A percentile compares a stretch with the other conserved stretches of the same genome.
Conservation (phyloP, 2,329 filamentous ascomycete genomes). For the Aspergillus transmontanensis region DNA sequence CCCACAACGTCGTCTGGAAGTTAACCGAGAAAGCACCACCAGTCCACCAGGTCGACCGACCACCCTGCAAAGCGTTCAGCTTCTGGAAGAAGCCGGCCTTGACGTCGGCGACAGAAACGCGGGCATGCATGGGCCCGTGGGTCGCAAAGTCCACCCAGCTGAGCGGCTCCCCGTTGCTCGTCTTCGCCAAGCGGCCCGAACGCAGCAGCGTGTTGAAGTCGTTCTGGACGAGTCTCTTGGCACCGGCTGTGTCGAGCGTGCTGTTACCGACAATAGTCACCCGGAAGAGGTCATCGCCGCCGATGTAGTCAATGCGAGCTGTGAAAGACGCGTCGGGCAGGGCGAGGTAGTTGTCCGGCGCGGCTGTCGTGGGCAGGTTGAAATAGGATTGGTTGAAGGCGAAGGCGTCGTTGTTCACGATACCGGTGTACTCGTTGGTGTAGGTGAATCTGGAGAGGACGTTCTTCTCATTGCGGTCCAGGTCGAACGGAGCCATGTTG, state of each 20-base stretch:
- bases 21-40: constrained; percentile 37
- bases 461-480: constrained; percentile 33
- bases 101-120: constrained; percentile 34
- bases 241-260: constrained; percentile 15
- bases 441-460: constrained; percentile 42
- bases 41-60: constrained; percentile 42
- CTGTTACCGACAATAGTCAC: constrained; percentile 26
- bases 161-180: constrained; percentile 15
- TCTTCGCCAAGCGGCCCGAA: constrained; percentile 12
- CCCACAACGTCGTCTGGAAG: constrained; percentile 26
- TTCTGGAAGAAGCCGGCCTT: constrained; percentile 40
- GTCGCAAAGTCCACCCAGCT: constrained; percentile 25
- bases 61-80: constrained; percentile 43
- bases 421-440: constrained; percentile 36
- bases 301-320: constrained; percentile 23
- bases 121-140: constrained; percentile 37
- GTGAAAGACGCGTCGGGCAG: constrained; percentile 22
- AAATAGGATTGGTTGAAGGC: constrained; percentile 19
- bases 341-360: constrained; percentile 21
- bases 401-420: constrained; percentile 39
- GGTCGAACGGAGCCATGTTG: constrained; percentile 38
- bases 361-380: constrained; percentile 52
- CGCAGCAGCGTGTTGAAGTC: constrained; percentile 21
- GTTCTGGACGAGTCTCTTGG: constrained; percentile 18
- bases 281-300: constrained; percentile 23